Evolutionary conservation across 1,284 basidiomycete genomes (phyloP), one percentile per base, ranked within the genome.

Genomic region (Ganoderma sinense): DNA sequence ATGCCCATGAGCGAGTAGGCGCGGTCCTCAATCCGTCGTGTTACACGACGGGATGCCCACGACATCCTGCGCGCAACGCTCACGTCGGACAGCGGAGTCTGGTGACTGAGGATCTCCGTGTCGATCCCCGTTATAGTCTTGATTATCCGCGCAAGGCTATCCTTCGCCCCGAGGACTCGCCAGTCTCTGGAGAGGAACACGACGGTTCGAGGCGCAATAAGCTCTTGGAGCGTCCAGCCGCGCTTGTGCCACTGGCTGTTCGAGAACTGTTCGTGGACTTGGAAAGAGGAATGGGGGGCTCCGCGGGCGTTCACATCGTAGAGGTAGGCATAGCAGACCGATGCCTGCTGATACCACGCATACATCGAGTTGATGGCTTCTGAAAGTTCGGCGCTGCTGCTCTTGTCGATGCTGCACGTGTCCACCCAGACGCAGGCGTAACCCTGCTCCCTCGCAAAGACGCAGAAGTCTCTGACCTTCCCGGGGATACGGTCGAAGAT

Each of bases 371-470:
- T 41, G 40, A 41, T 41, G 40, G 40, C 40, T 41, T 41, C 40
- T 13, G 40, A 67, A 3, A 68, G 66, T 41, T 68, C 66, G 20
- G 66, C 66, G 31, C 66, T 68, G 40, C 62, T 68, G 41, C 48
- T 59, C 55, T 58, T 63, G 62, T 68, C 55, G 23, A 68, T 64
- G 55, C 66, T 64, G 40, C 66, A 68, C 10, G 62, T 68, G 55
- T 68, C 66, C 51, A 36, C 41, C 66, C 66, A 68, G 11, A 23
- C 66, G 39, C 33, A 67, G 13, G 23, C 23, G 51, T 61, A 55
- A 4, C 64, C 61, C 41, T 65, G 64, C 4, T 45, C 33, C 33
- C 59, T 53, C 14, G 60, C 51, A 11, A 26, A 55, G 16, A 18
- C 16, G 53, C 51, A 55, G 39, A 56, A 65, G 23, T 55, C 39